These are phyloP conservation scores for Leersia perrieri DNA, from an alignment of 176 grass and related monocot species.

Conservation along the genomic window DNA sequence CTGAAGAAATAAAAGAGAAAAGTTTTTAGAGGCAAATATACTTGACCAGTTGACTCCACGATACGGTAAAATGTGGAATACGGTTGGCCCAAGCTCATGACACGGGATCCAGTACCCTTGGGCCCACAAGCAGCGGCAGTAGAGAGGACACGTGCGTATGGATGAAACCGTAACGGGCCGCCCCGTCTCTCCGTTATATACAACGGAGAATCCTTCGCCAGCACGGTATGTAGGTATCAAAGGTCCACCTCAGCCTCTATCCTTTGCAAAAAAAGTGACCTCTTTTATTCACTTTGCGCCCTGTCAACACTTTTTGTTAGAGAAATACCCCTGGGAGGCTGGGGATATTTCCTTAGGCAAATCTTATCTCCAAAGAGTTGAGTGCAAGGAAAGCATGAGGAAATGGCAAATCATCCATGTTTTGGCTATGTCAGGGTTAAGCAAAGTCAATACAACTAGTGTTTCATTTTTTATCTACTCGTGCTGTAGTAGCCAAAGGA, in stretches of 20 bases:
- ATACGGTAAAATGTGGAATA: neutral
- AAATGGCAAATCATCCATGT: neutral
- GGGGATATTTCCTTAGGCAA: neutral
- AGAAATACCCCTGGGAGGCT: neutral
- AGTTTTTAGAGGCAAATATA: no score
- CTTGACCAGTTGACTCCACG: neutral
- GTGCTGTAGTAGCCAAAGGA: no score
- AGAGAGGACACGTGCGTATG: neutral
- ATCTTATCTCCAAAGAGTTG: neutral
- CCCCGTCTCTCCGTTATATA: neutral
- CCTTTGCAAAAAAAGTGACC: neutral
- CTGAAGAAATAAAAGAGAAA: no score
- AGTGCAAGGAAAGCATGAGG: neutral
- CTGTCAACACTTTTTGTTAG: neutral
- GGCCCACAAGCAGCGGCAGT: neutral
- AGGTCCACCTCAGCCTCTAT: constrained; percentile 22
- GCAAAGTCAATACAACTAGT: neutral
- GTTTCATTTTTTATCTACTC: neutral
- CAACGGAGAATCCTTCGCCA: constrained; percentile 19
- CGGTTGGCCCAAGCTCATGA: neutral
- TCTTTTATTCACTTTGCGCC: neutral
- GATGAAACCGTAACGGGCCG: neutral
- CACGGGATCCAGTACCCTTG: neutral
- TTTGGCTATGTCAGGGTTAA: neutral
- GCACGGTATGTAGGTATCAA: neutral